phyloP scores from a whole-genome alignment of 164 flowering plant genomes.

The Annona cherimola region DNA sequence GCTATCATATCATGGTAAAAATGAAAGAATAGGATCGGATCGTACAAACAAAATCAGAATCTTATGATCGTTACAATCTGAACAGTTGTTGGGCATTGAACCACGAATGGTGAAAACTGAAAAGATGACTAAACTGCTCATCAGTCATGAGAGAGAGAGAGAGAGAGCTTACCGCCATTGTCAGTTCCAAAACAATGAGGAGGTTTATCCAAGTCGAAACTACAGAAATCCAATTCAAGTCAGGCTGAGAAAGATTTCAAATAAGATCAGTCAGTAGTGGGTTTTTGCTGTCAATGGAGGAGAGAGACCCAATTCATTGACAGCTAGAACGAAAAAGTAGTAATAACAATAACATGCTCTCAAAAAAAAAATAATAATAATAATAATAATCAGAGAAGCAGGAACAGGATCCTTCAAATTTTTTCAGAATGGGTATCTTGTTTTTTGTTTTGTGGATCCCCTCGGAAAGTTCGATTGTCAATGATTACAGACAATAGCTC shows the following conservation, averaged over 20 bases:
- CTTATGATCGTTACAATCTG: not conserved
- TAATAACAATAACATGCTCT: no score
- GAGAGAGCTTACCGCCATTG: no score
- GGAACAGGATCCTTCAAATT: not conserved
- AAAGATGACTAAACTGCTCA: no score
- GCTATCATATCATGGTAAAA: not conserved
- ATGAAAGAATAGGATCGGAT: not conserved
- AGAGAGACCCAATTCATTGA: no score
- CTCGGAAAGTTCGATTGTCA: not conserved
- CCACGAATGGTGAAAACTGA: not conserved
- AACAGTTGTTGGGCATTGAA: not conserved
- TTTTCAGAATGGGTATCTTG: not conserved
- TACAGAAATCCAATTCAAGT: not conserved
- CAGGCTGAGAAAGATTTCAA: no score
- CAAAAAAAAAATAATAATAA: no score
- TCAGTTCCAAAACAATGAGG: not conserved
- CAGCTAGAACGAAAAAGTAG: no score
- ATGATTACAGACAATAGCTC: not conserved
- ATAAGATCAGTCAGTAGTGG: no score
- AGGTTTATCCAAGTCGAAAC: not conserved
- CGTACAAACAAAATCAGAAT: not conserved
- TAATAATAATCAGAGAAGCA: no score
- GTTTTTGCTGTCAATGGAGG: no score
- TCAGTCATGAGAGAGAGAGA: not conserved
- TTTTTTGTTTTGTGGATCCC: not conserved